Conservation (phyloP, 2,329 filamentous ascomycete genomes). For the Aspergillus caelatus region DNA sequence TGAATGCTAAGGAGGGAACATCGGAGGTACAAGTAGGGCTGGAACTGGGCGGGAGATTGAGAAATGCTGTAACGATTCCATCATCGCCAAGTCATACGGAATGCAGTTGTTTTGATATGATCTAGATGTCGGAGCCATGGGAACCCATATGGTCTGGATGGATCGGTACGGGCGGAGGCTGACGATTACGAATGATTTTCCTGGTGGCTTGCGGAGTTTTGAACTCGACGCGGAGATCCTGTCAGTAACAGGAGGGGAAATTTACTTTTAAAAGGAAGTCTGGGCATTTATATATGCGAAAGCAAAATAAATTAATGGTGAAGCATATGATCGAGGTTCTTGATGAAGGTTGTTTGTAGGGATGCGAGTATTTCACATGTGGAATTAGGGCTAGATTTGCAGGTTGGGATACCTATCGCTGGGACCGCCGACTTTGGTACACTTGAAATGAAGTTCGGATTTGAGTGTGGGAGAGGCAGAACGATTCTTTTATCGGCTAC, state of each 20-base stretch:
- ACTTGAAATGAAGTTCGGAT: no score
- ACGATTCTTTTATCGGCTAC: no score
- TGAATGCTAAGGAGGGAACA: no score
- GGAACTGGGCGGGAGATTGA: not conserved
- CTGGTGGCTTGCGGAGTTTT: not conserved
- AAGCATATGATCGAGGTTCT: not conserved
- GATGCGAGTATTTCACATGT: not conserved
- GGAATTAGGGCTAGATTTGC: not conserved
- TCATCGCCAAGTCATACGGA: constrained; percentile 1
- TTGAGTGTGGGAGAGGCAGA: no score
- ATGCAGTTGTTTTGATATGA: not conserved
- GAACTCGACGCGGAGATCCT: not conserved
- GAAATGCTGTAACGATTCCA: not conserved
- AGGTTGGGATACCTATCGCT: not conserved
- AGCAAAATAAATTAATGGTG: not conserved
- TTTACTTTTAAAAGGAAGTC: not conserved
- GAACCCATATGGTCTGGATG: not conserved
- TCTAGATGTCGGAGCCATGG: not conserved
- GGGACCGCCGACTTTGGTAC: no score
- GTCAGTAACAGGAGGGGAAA: not conserved
- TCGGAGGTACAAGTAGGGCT: not conserved
- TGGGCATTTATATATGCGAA: not conserved
- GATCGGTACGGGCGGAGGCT: not conserved
- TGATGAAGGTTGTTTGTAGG: not conserved
- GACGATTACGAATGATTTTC: not conserved